Percentiles rank a stretch among this genome's conserved stretches.
Evolutionary conservation across 331 rosid species (phyloP).

Genomic region (Dryas integrifolia): DNA sequence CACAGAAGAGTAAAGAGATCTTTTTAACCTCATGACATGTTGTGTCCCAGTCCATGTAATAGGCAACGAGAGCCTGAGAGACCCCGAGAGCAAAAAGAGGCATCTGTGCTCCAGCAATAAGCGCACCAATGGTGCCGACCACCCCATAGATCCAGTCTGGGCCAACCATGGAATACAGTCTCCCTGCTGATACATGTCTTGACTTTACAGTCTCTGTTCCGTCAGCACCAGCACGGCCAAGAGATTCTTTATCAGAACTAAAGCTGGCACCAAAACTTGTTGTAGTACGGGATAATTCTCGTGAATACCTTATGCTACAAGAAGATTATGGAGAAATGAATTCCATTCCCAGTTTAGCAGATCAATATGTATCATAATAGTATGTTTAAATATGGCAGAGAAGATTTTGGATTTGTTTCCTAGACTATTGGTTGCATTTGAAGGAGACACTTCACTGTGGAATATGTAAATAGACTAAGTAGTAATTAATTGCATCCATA

Average conservation of each 20-base stretch:
- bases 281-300: constrained; percentile 65
- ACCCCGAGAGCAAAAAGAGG: constrained; percentile 94
- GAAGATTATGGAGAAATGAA: neutral
- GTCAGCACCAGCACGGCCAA: constrained; percentile 51
- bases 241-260: constrained; percentile 84
- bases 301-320: constrained; percentile 59
- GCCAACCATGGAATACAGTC: constrained; percentile 78
- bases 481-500: neutral
- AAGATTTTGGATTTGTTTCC: neutral
- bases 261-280: constrained; percentile 80
- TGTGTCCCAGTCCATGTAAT: constrained; percentile 93
- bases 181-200: constrained; percentile 49
- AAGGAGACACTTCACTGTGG: neutral
- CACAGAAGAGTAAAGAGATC: constrained; percentile 71
- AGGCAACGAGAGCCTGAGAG: constrained; percentile 90
- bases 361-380: neutral
- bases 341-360: neutral
- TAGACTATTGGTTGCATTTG: neutral
- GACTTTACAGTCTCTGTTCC: constrained; percentile 49
- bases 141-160: constrained; percentile 88
- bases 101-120: constrained; percentile 94
- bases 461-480: neutral
- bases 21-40: constrained; percentile 64
- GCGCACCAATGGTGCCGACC: constrained; percentile 67
- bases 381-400: neutral